These are phyloP conservation scores for Nicotiana otophora DNA, from an alignment of 257 asterid species.

Conservation along the genomic window DNA sequence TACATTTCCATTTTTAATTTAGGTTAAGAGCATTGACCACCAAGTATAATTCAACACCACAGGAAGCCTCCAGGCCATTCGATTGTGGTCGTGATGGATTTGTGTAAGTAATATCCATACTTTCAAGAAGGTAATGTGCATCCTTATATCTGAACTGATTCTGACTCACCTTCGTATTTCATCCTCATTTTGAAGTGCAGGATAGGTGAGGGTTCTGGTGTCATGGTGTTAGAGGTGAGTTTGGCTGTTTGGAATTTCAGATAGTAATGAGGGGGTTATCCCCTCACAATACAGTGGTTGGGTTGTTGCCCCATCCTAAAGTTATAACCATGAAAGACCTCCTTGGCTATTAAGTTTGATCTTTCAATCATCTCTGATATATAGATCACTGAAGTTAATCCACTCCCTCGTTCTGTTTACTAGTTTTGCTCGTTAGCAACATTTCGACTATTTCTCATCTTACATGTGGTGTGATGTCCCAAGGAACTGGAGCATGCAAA, in stretches of 20 bases:
- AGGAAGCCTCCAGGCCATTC: conserved; percentile 89
- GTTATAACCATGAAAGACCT: background rate
- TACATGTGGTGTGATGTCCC: conserved; percentile 9
- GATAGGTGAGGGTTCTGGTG: conserved; percentile 93
- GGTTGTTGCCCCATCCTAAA: background rate
- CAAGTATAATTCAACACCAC: conserved; percentile 60
- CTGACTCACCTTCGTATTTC: conserved; percentile 6
- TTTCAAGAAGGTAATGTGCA: background rate
- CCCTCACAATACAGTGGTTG: background rate
- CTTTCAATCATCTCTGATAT: background rate
- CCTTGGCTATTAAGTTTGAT: background rate
- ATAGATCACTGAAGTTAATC: background rate
- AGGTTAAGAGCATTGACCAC: conserved; percentile 95
- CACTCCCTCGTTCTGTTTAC: background rate
- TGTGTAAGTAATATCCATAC: conserved; percentile 54
- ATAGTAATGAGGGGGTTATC: background rate
- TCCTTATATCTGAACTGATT: conserved; percentile 10
- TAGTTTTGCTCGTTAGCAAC: background rate
- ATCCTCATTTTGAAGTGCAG: conserved; percentile 42
- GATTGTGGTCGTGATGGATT: conserved; percentile 95
- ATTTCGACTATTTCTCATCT: background rate
- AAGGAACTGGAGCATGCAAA: conserved; percentile 93
- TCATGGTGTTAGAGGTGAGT: conserved; percentile 89
- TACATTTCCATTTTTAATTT: conserved; percentile 15
- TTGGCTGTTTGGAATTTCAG: background rate